Conservation (phyloP, 345 rosid species). For the Cochlearia excelsa region DNA sequence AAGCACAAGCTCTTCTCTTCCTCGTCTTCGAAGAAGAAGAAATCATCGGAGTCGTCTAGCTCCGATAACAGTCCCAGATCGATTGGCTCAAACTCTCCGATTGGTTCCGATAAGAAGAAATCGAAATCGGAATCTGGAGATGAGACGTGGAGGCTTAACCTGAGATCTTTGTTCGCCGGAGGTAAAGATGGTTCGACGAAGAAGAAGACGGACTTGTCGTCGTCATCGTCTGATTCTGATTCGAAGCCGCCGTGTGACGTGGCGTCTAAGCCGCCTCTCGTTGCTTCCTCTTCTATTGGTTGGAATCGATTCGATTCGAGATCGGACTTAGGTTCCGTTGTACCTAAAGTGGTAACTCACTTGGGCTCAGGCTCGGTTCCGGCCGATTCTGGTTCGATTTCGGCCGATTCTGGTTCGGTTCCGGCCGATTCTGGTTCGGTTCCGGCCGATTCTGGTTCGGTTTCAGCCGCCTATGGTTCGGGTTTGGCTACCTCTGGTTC, state of each 20-base stretch:
- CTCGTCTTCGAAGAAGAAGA: slow-evolving; percentile 42
- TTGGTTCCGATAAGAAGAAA: slow-evolving; percentile 69
- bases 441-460: slow-evolving; percentile 37
- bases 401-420: slow-evolving; percentile 44
- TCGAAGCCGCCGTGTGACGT: slow-evolving; percentile 34
- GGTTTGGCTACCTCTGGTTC: too few relatives aligned
- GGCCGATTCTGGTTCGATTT: slow-evolving; percentile 46
- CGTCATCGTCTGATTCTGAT: background rate
- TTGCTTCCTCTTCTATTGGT: slow-evolving; percentile 67
- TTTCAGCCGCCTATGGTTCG: slow-evolving; percentile 22
- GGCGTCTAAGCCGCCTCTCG: slow-evolving; percentile 36
- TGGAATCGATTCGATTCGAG: slow-evolving; percentile 73
- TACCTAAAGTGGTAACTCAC: slow-evolving; percentile 11
- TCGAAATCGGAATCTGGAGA: slow-evolving; percentile 44
- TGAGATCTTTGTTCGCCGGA: slow-evolving; percentile 10
- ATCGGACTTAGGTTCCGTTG: slow-evolving; percentile 41
- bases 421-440: slow-evolving; percentile 34
- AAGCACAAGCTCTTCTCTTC: slow-evolving; percentile 67
- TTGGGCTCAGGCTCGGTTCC: slow-evolving; percentile 64
- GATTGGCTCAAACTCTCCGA: slow-evolving; percentile 64
- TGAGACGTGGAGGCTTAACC: background rate
- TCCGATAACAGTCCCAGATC: slow-evolving; percentile 66
- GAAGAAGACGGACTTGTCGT: slow-evolving; percentile 29
- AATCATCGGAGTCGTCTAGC: slow-evolving; percentile 66
- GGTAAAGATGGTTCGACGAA: background rate